Conservation (phyloP, 768 basidiomycete species). For the Podaxis pistillaris region DNA sequence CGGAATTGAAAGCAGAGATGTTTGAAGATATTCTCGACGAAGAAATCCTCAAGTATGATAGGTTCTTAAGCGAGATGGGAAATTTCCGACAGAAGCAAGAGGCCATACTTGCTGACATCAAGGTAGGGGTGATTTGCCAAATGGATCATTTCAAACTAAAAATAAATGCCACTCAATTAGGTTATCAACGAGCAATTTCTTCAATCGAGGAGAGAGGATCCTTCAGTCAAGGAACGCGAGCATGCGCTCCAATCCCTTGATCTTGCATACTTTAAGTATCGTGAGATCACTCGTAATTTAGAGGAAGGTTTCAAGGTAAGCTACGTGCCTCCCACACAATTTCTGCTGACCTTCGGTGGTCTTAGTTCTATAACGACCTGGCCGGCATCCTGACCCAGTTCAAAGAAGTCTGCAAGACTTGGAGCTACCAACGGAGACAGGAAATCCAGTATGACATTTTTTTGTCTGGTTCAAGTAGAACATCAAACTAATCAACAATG, state of each 20-base stretch:
- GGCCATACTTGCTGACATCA: slow-evolving; percentile 61
- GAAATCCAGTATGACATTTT: slow-evolving; percentile 64
- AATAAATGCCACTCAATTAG: slow-evolving; percentile 19
- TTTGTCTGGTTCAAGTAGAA: no score
- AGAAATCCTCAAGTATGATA: slow-evolving; percentile 80
- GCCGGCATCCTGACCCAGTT: slow-evolving; percentile 68
- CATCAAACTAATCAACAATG: background rate
- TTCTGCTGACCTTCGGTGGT: background rate
- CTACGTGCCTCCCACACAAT: background rate
- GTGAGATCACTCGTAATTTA: slow-evolving; percentile 80
- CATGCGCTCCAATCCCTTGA: slow-evolving; percentile 80
- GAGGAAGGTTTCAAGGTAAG: slow-evolving; percentile 84
- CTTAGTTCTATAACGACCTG: slow-evolving; percentile 91
- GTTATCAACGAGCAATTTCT: slow-evolving; percentile 74
- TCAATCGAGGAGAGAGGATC: slow-evolving; percentile 74
- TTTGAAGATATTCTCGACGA: slow-evolving; percentile 83
- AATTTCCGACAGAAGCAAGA: slow-evolving; percentile 60
- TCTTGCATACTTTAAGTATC: slow-evolving; percentile 82
- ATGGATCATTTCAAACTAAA: background rate
- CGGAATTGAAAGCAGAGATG: slow-evolving; percentile 77
- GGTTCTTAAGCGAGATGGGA: slow-evolving; percentile 59
- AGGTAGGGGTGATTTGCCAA: slow-evolving; percentile 43
- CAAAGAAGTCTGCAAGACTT: slow-evolving; percentile 72
- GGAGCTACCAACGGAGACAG: slow-evolving; percentile 68
- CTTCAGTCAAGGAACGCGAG: slow-evolving; percentile 77